Conservation (phyloP, 352 stramenopile species). For the Globisporangium parvum region DNA sequence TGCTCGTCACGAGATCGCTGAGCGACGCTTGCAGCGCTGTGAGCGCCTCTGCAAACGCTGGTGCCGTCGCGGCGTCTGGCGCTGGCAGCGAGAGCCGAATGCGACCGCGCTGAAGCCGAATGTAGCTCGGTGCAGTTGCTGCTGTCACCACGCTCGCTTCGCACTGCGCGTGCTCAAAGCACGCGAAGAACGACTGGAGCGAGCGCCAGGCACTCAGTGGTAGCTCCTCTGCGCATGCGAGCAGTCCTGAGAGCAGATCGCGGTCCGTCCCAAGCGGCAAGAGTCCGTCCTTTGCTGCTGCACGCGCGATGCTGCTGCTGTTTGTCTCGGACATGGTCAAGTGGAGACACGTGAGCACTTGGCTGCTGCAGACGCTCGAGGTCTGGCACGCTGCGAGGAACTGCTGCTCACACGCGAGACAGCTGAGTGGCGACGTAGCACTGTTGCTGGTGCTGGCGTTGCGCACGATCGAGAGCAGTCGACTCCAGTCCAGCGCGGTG, state of each 20-base stretch:
- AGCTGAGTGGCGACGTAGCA: not conserved
- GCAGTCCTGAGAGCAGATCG: conserved; percentile 1
- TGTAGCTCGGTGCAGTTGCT: conserved; percentile 1
- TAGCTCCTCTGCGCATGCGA: not conserved
- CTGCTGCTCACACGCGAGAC: conserved; percentile 3
- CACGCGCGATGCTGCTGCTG: not conserved
- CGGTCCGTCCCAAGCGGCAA: not conserved
- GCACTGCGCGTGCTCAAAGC: conserved; percentile 12
- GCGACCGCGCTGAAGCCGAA: conserved; percentile 8
- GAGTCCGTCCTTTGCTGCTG: not conserved
- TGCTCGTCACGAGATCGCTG: not conserved
- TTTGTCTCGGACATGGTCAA: not conserved
- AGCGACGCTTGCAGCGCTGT: conserved; percentile 2
- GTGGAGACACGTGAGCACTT: conserved; percentile 5
- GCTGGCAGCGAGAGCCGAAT: not conserved
- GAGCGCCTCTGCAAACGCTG: not conserved
- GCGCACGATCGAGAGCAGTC: not conserved
- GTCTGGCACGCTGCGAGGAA: conserved; percentile 4
- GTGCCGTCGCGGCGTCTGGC: no score
- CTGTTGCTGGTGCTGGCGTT: not conserved
- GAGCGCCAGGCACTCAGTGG: not conserved
- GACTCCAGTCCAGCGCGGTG: conserved; percentile 6
- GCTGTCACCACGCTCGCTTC: not conserved
- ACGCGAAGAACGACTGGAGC: conserved; percentile 8
- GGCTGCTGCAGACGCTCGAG: not conserved